These are phyloP conservation scores for Phytopythium mirpurense DNA, from an alignment of 352 stramenopile species.

Conservation along the genomic window DNA sequence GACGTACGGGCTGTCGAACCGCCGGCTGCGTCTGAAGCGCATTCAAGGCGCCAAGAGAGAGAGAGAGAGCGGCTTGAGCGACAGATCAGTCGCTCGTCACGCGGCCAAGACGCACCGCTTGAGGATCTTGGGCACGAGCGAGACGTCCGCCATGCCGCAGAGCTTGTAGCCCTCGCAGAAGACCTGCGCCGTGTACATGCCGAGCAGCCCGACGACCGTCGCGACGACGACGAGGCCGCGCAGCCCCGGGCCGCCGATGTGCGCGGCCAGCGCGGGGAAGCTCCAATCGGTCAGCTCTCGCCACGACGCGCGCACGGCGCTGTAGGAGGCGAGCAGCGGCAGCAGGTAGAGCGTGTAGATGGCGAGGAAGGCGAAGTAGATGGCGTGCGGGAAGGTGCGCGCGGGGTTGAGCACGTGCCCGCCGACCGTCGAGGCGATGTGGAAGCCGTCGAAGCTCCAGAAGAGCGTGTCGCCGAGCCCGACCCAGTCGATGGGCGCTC, in stretches of 20 bases:
- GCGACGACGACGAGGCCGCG: conserved; percentile 73
- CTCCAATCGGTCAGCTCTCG: conserved; percentile 72
- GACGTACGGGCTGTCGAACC: conserved; percentile 21
- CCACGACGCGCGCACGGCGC: conserved; percentile 33
- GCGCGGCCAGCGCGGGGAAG: conserved; percentile 60
- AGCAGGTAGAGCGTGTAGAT: conserved; percentile 68
- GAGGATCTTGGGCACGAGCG: conserved; percentile 66
- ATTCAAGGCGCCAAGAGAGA: too few relatives aligned
- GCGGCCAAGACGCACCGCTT: conserved; percentile 7
- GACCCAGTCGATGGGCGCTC: conserved; percentile 50
- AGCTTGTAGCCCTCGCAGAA: conserved; percentile 82
- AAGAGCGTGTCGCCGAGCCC: conserved; percentile 90
- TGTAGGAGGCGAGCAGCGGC: conserved; percentile 70
- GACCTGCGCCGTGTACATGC: conserved; percentile 86
- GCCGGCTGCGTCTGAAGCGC: conserved; percentile 27
- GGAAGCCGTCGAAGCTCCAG: conserved; percentile 93
- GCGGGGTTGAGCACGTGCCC: conserved; percentile 74
- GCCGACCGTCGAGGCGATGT: conserved; percentile 76
- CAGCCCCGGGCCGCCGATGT: conserved; percentile 69
- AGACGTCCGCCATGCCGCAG: conserved; percentile 51
- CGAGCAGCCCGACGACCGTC: conserved; percentile 69
- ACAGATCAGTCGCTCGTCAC: too few relatives aligned
- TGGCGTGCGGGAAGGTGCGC: conserved; percentile 36
- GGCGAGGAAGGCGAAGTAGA: conserved; percentile 68
- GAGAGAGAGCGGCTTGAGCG: too few relatives aligned